A percentile compares a stretch with the other conserved stretches of the same genome.
phyloP scores from a whole-genome alignment of 768 basidiomycete genomes.

The Rhodotorula diobovata region DNA sequence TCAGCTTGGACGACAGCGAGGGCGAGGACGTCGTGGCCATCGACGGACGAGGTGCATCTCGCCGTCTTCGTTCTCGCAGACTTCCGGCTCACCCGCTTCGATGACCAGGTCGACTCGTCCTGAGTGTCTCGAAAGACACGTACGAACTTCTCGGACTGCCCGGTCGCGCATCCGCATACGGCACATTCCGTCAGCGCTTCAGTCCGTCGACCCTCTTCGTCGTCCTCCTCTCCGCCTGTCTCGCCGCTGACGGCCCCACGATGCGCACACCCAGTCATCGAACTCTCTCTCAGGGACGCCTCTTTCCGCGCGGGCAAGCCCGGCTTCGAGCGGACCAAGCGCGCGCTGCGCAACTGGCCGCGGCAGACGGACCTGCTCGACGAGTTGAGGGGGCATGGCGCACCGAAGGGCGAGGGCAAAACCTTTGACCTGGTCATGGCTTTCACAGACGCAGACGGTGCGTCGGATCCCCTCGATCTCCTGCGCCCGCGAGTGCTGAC shows the following conservation, averaged over 20 bases:
- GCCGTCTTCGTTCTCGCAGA: not conserved
- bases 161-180: conserved; percentile 22
- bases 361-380: conserved; percentile 12
- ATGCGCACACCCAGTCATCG: conserved; percentile 30
- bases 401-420: not conserved
- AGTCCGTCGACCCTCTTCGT: conserved; percentile 1
- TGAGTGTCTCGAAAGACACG: conserved; percentile 28
- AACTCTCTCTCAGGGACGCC: conserved; percentile 24
- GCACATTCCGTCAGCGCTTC: conserved; percentile 29
- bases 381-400: not conserved
- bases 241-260: not conserved
- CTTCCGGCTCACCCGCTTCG: not conserved
- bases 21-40: conserved; percentile 28
- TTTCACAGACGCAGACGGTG: conserved; percentile 6
- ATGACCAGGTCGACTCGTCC: conserved; percentile 30
- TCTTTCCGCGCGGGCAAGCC: conserved; percentile 24
- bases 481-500: not conserved
- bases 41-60: conserved; percentile 31
- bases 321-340: conserved; percentile 25
- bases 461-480: not conserved
- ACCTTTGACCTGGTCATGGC: conserved; percentile 23
- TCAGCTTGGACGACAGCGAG: conserved; percentile 12
- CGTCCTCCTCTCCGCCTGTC: too few species aligned
- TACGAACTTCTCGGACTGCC: conserved; percentile 36
- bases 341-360: conserved; percentile 18